A percentile compares a stretch with the other conserved stretches of the same genome.
These are phyloP conservation scores for Tricholoma saponaceum DNA, from an alignment of 768 basidiomycete species.

Conservation along the genomic window DNA sequence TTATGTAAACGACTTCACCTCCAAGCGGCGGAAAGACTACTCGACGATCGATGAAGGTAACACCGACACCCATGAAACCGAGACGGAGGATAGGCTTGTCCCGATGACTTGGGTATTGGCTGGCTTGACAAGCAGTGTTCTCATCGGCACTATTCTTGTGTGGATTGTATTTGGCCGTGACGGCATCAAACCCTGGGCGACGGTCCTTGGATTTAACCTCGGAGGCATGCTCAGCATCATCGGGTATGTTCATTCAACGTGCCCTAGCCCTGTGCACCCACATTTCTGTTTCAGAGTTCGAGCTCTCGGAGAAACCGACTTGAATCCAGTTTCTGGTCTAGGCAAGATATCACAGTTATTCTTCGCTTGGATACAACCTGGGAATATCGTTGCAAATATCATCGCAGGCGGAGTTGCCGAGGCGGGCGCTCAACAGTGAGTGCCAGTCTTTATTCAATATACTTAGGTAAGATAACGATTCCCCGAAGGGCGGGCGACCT, in stretches of 20 bases:
- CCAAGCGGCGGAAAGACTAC: constrained; percentile 22
- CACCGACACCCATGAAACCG: constrained; percentile 59
- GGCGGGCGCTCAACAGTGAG: constrained; percentile 89
- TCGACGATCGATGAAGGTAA: constrained; percentile 10
- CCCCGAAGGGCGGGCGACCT: constrained; percentile 81
- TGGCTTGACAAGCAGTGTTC: constrained; percentile 61
- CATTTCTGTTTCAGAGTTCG: constrained; percentile 56
- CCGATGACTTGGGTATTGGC: constrained; percentile 72
- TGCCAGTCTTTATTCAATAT: not conserved
- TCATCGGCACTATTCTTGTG: constrained; percentile 72
- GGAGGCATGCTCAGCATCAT: constrained; percentile 85
- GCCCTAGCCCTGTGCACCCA: not conserved
- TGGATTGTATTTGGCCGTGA: constrained; percentile 88
- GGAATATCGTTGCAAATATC: constrained; percentile 96
- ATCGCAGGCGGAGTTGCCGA: constrained; percentile 97
- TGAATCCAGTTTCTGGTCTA: constrained; percentile 88
- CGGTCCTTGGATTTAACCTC: constrained; percentile 74
- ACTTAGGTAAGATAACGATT: constrained; percentile 3
- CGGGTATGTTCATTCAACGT: constrained; percentile 49
- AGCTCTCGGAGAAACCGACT: constrained; percentile 92
- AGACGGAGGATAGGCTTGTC: constrained; percentile 77
- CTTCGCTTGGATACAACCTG: constrained; percentile 92
- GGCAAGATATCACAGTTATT: constrained; percentile 94
- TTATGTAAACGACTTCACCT: constrained; percentile 34
- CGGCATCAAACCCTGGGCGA: constrained; percentile 95